These are phyloP conservation scores for Carex kokanica DNA, from an alignment of 176 grass and related monocot genomes.

Conservation along the genomic window DNA sequence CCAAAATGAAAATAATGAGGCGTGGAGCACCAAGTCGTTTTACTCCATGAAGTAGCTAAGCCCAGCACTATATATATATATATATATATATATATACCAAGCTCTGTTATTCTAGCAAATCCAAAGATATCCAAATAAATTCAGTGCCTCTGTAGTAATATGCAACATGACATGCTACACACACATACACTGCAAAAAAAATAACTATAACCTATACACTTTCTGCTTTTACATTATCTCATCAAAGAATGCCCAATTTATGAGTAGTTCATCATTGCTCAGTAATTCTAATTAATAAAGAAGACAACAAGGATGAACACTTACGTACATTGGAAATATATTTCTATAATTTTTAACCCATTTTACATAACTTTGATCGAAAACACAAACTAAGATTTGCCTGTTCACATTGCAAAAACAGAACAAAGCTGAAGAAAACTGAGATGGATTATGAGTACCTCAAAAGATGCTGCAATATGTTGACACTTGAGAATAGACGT, in stretches of 20 bases:
- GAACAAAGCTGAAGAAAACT: conserved; percentile 46
- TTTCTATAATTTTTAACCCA: not conserved
- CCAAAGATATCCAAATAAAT: not conserved
- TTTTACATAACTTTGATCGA: not conserved
- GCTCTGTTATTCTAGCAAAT: not conserved
- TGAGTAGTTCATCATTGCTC: too few relatives aligned
- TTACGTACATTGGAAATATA: too few relatives aligned
- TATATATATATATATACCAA: not conserved
- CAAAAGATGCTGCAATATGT: conserved; percentile 39
- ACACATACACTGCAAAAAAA: not conserved
- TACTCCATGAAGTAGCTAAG: too few relatives aligned
- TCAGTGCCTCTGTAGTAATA: not conserved
- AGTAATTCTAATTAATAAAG: too few relatives aligned
- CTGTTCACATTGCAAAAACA: not conserved
- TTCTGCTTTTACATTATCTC: not conserved
- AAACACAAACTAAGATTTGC: not conserved
- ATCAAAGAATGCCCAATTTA: not conserved
- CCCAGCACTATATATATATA: too few relatives aligned
- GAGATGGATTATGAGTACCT: conserved; percentile 49
- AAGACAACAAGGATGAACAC: too few relatives aligned
- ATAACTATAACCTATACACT: not conserved
- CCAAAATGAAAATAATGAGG: too few relatives aligned
- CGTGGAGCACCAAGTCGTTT: too few relatives aligned
- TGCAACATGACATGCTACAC: not conserved
- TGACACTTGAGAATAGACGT: conserved; percentile 40